phyloP scores from a whole-genome alignment of 2,329 filamentous ascomycete species.

The Plenodomus lindquistii region DNA sequence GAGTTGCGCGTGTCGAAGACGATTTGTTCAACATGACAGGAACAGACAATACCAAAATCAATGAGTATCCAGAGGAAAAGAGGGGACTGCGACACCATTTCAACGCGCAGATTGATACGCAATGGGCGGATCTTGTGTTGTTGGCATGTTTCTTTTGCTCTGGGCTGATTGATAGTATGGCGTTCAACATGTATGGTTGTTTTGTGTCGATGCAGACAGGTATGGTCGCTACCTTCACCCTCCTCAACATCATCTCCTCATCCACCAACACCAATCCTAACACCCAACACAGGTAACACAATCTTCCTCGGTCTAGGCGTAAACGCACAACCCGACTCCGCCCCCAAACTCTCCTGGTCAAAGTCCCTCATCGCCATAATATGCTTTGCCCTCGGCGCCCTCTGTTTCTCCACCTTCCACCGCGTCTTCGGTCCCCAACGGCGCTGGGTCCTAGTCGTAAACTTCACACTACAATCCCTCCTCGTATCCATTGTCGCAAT shows the following conservation, averaged over 20 bases:
- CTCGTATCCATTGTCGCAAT: constrained; percentile 59
- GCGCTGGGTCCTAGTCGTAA: constrained; percentile 53
- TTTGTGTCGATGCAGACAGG: constrained; percentile 60
- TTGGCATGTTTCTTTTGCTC: constrained; percentile 49
- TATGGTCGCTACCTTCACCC: constrained; percentile 21
- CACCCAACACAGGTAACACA: constrained; percentile 56
- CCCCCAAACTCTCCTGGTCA: constrained; percentile 41
- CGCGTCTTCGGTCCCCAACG: constrained; percentile 58
- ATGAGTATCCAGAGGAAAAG: too few species aligned
- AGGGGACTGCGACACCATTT: constrained; percentile 7
- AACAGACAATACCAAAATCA: too few species aligned
- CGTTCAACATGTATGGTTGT: constrained; percentile 54
- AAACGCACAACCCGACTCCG: constrained; percentile 54
- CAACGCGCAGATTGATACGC: constrained; percentile 13
- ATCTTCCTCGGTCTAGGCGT: constrained; percentile 65
- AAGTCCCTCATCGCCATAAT: constrained; percentile 46
- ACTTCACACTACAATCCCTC: constrained; percentile 54
- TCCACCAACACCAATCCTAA: not conserved
- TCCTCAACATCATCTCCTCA: not conserved
- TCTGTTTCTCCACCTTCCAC: constrained; percentile 56
- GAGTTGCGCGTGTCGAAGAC: too few species aligned
- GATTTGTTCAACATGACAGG: too few species aligned
- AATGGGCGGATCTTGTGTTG: constrained; percentile 12
- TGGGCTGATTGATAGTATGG: constrained; percentile 53
- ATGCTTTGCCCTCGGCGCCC: constrained; percentile 55